Evolutionary conservation across 352 stramenopile species (phyloP).

Genomic region (Phytophthora citricola): DNA sequence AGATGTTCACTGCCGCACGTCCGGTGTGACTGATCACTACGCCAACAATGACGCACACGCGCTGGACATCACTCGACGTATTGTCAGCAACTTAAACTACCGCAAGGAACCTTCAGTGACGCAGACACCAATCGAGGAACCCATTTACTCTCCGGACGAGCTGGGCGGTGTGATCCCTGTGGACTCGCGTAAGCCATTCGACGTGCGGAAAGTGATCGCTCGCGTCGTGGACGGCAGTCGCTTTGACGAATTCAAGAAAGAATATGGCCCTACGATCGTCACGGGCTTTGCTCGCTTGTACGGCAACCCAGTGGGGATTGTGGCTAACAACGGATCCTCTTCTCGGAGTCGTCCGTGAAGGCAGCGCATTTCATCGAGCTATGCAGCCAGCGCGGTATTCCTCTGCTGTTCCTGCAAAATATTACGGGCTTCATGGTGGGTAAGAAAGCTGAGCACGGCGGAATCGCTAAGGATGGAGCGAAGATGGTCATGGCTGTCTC

Average conservation of each 20-base stretch:
- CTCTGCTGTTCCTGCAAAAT: constrained; percentile 98
- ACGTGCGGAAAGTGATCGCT: constrained; percentile 96
- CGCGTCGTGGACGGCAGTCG: constrained; percentile 96
- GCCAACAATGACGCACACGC: constrained; percentile 96
- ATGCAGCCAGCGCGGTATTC: constrained; percentile 96
- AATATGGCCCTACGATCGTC: constrained; percentile 97
- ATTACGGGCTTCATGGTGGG: constrained; percentile 99
- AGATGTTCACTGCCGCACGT: constrained; percentile 91
- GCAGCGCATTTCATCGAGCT: constrained; percentile 98
- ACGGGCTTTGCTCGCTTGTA: constrained; percentile 97
- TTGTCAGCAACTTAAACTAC: constrained; percentile 93
- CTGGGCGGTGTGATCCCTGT: constrained; percentile 94
- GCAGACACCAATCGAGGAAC: constrained; percentile 90
- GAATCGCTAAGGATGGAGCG: constrained; percentile 97
- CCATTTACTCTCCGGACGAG: constrained; percentile 92
- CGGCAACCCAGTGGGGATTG: constrained; percentile 95
- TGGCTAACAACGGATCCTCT: constrained; percentile 99
- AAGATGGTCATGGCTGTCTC: constrained; percentile 97
- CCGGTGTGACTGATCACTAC: constrained; percentile 97
- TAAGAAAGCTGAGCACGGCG: constrained; percentile 96
- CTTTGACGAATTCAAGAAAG: constrained; percentile 98
- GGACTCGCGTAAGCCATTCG: constrained; percentile 95
- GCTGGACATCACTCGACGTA: constrained; percentile 90
- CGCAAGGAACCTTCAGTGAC: constrained; percentile 44
- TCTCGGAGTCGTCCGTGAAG: constrained; percentile 93